phyloP scores from a whole-genome alignment of 495 filamentous ascomycete genomes.

The Aspergillus avenaceus region DNA sequence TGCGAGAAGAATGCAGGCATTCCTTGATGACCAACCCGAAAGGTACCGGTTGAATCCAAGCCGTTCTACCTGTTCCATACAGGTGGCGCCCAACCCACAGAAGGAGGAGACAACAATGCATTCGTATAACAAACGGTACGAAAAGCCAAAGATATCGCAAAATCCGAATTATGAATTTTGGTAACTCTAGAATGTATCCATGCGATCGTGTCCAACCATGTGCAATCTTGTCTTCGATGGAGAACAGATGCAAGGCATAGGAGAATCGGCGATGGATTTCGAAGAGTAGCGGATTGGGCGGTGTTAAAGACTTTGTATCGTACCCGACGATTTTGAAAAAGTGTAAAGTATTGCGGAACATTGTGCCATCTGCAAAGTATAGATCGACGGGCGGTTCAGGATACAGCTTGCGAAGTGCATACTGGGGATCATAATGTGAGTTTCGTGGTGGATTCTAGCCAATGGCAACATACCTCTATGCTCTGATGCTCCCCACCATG shows the following conservation, averaged over 20 bases:
- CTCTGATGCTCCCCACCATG: no score
- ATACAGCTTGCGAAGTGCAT: background rate
- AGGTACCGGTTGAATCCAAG: slow-evolving; percentile 11
- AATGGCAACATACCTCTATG: no score
- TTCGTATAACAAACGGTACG: background rate
- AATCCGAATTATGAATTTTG: background rate
- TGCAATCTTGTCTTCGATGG: slow-evolving; percentile 7
- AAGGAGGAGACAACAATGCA: background rate
- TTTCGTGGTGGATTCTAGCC: no score
- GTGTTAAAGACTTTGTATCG: background rate
- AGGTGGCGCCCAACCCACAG: slow-evolving; percentile 1
- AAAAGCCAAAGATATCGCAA: background rate
- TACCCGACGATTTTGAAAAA: background rate
- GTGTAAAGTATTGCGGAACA: background rate
- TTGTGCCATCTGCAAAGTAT: background rate
- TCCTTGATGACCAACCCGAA: slow-evolving; percentile 18
- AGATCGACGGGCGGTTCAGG: background rate
- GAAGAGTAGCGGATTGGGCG: slow-evolving; percentile 7
- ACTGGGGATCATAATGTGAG: background rate
- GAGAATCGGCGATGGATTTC: slow-evolving; percentile 9
- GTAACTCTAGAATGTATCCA: background rate
- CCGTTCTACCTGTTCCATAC: background rate
- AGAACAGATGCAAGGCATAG: slow-evolving; percentile 13
- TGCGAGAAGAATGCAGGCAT: slow-evolving; percentile 9
- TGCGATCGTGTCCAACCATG: slow-evolving; percentile 9